phyloP scores from a whole-genome alignment of 148 eudicot species.

The Rhododendron simsii region DNA sequence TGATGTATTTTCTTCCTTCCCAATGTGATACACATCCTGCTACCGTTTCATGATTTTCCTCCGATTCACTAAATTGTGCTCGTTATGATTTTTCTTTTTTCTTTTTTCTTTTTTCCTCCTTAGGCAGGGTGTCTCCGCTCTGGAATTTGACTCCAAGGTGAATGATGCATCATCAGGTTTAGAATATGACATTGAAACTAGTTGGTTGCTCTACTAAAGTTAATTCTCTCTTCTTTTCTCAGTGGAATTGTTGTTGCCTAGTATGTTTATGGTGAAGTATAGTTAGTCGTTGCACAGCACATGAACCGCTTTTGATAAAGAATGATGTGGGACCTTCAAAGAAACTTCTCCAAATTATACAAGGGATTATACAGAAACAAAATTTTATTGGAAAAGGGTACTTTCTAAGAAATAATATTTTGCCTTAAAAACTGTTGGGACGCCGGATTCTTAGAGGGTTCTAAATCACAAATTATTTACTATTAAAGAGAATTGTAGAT shows the following conservation, averaged over 20 bases:
- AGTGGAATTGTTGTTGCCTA: not conserved
- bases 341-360: not conserved
- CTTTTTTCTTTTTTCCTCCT: not conserved
- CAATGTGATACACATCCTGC: not conserved
- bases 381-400: not conserved
- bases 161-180: slow-evolving; percentile 1
- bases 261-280: not conserved
- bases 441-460: not conserved
- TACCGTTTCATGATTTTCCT: not conserved
- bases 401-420: not conserved
- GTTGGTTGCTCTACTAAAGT: not conserved
- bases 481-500: not conserved
- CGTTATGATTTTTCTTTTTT: not conserved
- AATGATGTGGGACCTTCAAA: not conserved
- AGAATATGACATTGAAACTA: slow-evolving; percentile 2
- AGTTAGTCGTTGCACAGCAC: not conserved
- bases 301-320: not conserved
- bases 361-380: not conserved
- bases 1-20: not conserved
- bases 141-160: slow-evolving; percentile 88
- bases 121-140: slow-evolving; percentile 65
- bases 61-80: not conserved
- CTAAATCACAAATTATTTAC: not conserved
- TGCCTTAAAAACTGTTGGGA: not conserved
- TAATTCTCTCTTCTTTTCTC: not conserved